Percentiles rank a stretch among this genome's conserved stretches.
Conservation (phyloP, 2,329 filamentous ascomycete species). For the Penicillium sp. region DNA sequence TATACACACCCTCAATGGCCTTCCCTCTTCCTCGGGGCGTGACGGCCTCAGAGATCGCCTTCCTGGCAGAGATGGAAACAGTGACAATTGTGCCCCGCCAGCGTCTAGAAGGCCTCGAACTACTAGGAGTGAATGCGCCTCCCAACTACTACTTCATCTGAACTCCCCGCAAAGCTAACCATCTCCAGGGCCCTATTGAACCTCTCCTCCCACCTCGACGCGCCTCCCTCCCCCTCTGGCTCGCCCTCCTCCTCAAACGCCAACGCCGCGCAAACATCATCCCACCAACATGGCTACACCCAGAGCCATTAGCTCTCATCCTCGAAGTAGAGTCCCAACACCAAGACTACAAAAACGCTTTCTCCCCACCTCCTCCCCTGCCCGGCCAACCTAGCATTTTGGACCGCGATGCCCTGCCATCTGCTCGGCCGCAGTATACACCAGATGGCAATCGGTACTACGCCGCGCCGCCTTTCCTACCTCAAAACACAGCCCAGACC, state of each 20-base stretch:
- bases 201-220: slow-evolving; percentile 77
- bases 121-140: slow-evolving; percentile 67
- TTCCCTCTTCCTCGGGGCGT: slow-evolving; percentile 64
- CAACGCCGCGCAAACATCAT: slow-evolving; percentile 92
- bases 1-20: slow-evolving; percentile 49
- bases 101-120: slow-evolving; percentile 76
- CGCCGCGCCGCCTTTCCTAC: slow-evolving; percentile 71
- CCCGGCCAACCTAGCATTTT: slow-evolving; percentile 44
- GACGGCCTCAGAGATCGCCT: slow-evolving; percentile 83
- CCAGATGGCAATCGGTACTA: slow-evolving; percentile 42
- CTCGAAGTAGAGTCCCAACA: slow-evolving; percentile 76
- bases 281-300: slow-evolving; percentile 82
- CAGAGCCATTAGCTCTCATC: slow-evolving; percentile 71
- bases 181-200: slow-evolving; percentile 69
- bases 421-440: slow-evolving; percentile 34
- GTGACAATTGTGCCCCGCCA: slow-evolving; percentile 91
- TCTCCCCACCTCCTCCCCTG: slow-evolving; percentile 73
- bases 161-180: neutral
- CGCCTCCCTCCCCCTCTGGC: slow-evolving; percentile 81
- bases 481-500: slow-evolving; percentile 67
- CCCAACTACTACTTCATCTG: no score
- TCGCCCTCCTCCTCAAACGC: slow-evolving; percentile 89
- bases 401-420: slow-evolving; percentile 24
- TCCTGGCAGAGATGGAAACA: slow-evolving; percentile 95
- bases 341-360: slow-evolving; percentile 60